Percentiles rank a stretch among this genome's conserved stretches.
phyloP scores from a whole-genome alignment of 1,139 yeast species.

The Geotrichum australiense region DNA sequence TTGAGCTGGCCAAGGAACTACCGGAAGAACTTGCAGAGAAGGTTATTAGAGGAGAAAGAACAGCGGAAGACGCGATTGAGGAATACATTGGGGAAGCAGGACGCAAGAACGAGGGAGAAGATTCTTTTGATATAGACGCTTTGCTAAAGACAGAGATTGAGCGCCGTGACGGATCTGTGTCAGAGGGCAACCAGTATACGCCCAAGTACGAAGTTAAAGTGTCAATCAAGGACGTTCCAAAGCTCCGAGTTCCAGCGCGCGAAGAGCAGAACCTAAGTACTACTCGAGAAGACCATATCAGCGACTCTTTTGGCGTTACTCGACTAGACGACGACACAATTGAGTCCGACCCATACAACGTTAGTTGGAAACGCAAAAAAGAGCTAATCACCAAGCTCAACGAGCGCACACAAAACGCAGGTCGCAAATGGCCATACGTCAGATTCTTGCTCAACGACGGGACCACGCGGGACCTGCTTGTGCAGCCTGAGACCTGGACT shows the following conservation, averaged over 20 bases:
- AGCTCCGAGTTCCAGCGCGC: neutral
- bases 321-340: slow-evolving; percentile 20
- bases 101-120: neutral
- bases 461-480: slow-evolving; percentile 61
- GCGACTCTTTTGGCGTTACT: slow-evolving; percentile 21
- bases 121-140: slow-evolving; percentile 16
- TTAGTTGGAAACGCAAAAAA: slow-evolving; percentile 24
- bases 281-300: slow-evolving; percentile 15
- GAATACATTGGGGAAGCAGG: slow-evolving; percentile 10
- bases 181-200: neutral
- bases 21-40: slow-evolving; percentile 14
- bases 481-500: slow-evolving; percentile 68
- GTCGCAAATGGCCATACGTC: slow-evolving; percentile 56
- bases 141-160: slow-evolving; percentile 16
- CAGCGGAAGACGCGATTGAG: slow-evolving; percentile 18
- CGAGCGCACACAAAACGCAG: slow-evolving; percentile 14
- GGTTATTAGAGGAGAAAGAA: slow-evolving; percentile 11
- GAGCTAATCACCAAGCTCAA: slow-evolving; percentile 30
- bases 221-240: neutral
- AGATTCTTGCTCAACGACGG: slow-evolving; percentile 67
- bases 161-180: slow-evolving; percentile 3
- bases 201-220: neutral
- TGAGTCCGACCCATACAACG: slow-evolving; percentile 16
- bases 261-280: neutral
- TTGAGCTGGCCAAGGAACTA: slow-evolving; percentile 24